phyloP scores from a whole-genome alignment of 208 protist species.

The Trypanosoma rangeli region DNA sequence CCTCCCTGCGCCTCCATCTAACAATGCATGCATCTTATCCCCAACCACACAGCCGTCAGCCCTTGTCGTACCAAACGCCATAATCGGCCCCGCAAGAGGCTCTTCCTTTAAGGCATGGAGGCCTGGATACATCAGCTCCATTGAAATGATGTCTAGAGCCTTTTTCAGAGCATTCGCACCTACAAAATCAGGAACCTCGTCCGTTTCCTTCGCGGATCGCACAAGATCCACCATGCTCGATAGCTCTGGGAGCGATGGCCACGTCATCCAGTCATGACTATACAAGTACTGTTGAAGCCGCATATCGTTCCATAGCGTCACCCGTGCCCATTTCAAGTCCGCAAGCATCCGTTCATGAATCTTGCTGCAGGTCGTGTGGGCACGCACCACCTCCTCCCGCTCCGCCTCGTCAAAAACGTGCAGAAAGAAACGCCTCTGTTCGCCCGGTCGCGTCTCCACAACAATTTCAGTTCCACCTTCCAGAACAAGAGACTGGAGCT shows the following conservation, averaged over 20 bases:
- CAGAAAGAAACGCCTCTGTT: slow-evolving; percentile 48
- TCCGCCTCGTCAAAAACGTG: slow-evolving; percentile 70
- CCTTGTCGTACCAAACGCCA: slow-evolving; percentile 29
- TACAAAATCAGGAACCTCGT: slow-evolving; percentile 29
- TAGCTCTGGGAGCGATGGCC: slow-evolving; percentile 50
- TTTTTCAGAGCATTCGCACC: slow-evolving; percentile 32
- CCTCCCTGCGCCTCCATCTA: not conserved
- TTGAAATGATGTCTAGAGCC: slow-evolving; percentile 42
- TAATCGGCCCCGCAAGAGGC: slow-evolving; percentile 37
- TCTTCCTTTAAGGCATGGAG: slow-evolving; percentile 61
- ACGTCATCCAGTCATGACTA: slow-evolving; percentile 39
- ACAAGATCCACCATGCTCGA: slow-evolving; percentile 45
- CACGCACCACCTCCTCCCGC: slow-evolving; percentile 35
- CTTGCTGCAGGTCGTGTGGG: not conserved
- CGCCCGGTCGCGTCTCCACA: slow-evolving; percentile 30
- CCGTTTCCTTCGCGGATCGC: slow-evolving; percentile 45
- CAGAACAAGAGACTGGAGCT: slow-evolving; percentile 36
- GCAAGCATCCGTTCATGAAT: slow-evolving; percentile 38
- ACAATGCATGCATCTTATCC: slow-evolving; percentile 8
- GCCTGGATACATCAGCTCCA: slow-evolving; percentile 46
- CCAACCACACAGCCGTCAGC: slow-evolving; percentile 19
- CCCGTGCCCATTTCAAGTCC: slow-evolving; percentile 61
- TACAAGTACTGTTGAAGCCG: slow-evolving; percentile 48
- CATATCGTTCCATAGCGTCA: slow-evolving; percentile 42
- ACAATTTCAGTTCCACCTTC: slow-evolving; percentile 58